Evolutionary conservation across 352 stramenopile species (phyloP).

Genomic region (Phytophthora pisi): DNA sequence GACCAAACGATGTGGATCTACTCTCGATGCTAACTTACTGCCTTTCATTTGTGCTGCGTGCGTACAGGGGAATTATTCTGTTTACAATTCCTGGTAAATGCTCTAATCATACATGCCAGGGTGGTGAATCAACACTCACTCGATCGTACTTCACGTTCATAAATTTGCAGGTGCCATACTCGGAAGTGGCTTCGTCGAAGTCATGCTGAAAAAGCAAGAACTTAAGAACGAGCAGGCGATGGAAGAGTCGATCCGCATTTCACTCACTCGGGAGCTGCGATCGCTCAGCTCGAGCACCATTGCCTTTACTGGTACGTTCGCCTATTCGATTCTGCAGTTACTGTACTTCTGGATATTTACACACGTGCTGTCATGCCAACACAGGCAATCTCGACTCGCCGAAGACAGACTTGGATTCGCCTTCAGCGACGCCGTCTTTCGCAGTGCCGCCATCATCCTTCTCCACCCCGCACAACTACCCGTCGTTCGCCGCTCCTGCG

Average conservation of each 20-base stretch:
- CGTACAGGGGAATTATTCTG: slow-evolving; percentile 71
- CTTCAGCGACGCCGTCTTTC: slow-evolving; percentile 20
- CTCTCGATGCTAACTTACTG: not conserved
- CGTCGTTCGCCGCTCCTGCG: slow-evolving; percentile 22
- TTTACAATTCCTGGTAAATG: slow-evolving; percentile 76
- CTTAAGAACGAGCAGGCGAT: slow-evolving; percentile 53
- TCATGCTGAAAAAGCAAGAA: slow-evolving; percentile 84
- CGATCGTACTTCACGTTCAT: slow-evolving; percentile 39
- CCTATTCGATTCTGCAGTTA: not conserved
- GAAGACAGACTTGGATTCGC: slow-evolving; percentile 33
- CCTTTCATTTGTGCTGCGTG: not conserved
- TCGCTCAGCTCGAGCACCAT: slow-evolving; percentile 57
- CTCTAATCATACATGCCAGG: not conserved
- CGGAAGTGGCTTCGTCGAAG: slow-evolving; percentile 78
- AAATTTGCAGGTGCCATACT: slow-evolving; percentile 68
- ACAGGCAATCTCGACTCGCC: slow-evolving; percentile 40
- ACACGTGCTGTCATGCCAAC: not conserved
- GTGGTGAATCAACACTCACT: not conserved
- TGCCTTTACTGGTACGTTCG: slow-evolving; percentile 29
- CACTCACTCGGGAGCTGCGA: slow-evolving; percentile 53
- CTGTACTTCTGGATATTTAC: not conserved
- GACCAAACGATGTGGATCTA: not conserved
- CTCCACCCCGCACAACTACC: slow-evolving; percentile 26
- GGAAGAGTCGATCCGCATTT: slow-evolving; percentile 57
- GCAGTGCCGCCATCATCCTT: slow-evolving; percentile 25